These are phyloP conservation scores for Daldinia bambusicola DNA, from an alignment of 495 filamentous ascomycete genomes.

Conservation along the genomic window DNA sequence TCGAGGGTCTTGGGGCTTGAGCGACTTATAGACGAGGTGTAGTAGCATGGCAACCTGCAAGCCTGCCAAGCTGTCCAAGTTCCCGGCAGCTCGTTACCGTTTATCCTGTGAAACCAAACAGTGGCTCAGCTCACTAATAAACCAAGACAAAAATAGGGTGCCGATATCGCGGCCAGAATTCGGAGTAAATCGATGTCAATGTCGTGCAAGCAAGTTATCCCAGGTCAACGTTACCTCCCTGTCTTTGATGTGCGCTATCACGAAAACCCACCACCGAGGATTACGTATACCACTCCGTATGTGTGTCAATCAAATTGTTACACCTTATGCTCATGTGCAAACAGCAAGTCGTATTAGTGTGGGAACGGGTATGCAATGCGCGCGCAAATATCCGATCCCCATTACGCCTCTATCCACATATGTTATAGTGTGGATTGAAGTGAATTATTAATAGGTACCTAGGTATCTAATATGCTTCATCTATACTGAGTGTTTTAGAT, in stretches of 20 bases:
- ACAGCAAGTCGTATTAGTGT: background rate
- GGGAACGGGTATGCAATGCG: constrained; percentile 38
- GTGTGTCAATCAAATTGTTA: background rate
- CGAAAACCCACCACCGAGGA: constrained; percentile 8
- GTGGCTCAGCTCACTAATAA: background rate
- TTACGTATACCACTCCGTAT: constrained; percentile 35
- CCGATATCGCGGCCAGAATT: constrained; percentile 41
- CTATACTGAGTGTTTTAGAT: background rate
- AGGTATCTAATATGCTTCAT: constrained; percentile 2
- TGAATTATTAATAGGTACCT: background rate
- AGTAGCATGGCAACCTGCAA: too few relatives aligned
- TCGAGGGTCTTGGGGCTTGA: constrained; percentile 7
- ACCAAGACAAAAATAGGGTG: background rate
- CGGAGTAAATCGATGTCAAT: constrained; percentile 13
- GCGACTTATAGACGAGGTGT: constrained; percentile 11
- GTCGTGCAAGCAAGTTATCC: constrained; percentile 23
- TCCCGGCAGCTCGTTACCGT: constrained; percentile 8
- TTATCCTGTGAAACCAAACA: constrained; percentile 9
- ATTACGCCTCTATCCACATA: background rate
- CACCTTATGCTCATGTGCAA: background rate
- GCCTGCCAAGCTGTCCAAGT: background rate
- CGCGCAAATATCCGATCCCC: constrained; percentile 18
- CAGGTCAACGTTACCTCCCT: constrained; percentile 13
- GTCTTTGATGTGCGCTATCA: constrained; percentile 18
- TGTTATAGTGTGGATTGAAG: background rate